Evolutionary conservation across 2,329 filamentous ascomycete species (phyloP), one percentile per base, ranked within the genome.

Genomic region (Proliferodiscus dingleyae): DNA sequence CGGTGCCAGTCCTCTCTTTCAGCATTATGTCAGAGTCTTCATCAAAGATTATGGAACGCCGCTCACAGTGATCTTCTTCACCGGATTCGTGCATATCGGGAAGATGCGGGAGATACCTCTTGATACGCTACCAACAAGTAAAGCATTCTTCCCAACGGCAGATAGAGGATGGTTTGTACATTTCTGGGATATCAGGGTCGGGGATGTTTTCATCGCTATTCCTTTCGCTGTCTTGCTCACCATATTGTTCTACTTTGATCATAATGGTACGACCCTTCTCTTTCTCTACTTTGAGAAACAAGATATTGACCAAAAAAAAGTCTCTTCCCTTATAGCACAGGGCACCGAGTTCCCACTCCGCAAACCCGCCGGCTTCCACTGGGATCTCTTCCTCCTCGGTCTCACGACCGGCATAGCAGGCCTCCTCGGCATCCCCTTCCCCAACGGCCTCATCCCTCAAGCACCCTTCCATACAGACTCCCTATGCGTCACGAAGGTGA

Each of bases 1-100:
- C 10, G 88, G 88, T 21, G 71, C 72, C 15, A 83, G 85, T 59
- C 77, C 75, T 40, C 71, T 94, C 2, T 91, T 95, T 64, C 77
- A 80, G 15, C 81, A 89, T 46, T 80, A 82, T 29, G 69, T 93
- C 7, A 78, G 89, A 16, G 81, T 90, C 52, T 94, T 95, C 58
- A 74, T 95, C 53, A 89, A 93, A 62, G 89, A 95, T 64, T 95
- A 95, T 61, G 89, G 88, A 42, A 94, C 88, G 0, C 88, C 89
- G 0, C 69, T 91, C 50, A 88, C 85, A 0, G 78, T 90, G 44
- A 70, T 95, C 49, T 95, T 95, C 72, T 95, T 95, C 64, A 89
- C 89, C 0, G 89, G 89, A 0, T 95, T 94, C 59, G 84, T 93
- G 1, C 86, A 93, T 64, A 80, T 94, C 51, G 89, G 89, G 6